Conservation (phyloP, 345 rosid genomes). For the Cardamine chenopodiifolia region DNA sequence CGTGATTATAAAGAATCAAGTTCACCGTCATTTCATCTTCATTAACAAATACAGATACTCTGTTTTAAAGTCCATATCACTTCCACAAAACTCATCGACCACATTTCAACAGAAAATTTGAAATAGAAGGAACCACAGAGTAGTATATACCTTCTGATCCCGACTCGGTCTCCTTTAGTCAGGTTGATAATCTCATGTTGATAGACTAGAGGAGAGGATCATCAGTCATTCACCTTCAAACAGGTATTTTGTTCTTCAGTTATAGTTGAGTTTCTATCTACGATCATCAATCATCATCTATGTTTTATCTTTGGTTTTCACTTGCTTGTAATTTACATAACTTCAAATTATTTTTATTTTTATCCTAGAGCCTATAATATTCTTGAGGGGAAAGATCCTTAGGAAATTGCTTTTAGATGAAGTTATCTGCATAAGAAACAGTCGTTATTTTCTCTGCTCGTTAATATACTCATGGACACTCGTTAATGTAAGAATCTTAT, state of each 20-base stretch:
- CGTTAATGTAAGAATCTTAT: no score
- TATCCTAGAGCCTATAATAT: no score
- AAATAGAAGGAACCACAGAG: not conserved
- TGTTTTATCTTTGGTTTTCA: constrained; percentile 46
- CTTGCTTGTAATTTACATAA: constrained; percentile 59
- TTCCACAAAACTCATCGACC: no score
- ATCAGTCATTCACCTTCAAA: not conserved
- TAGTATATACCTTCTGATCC: not conserved
- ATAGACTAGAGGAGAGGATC: not conserved
- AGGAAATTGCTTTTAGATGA: not conserved
- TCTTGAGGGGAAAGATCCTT: not conserved
- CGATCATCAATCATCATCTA: not conserved
- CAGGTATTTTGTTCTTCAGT: not conserved
- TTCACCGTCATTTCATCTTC: no score
- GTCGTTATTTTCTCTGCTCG: no score
- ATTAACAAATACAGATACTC: no score
- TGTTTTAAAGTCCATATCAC: no score
- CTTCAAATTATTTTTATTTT: constrained; percentile 41
- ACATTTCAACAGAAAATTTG: not conserved
- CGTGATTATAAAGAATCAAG: no score
- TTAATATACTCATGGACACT: no score
- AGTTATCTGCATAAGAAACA: no score
- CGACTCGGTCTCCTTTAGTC: not conserved
- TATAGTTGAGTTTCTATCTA: not conserved
- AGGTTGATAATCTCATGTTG: constrained; percentile 13